Evolutionary conservation across 257 asterid genomes (phyloP).

Genomic region (Primulina huaijiensis): DNA sequence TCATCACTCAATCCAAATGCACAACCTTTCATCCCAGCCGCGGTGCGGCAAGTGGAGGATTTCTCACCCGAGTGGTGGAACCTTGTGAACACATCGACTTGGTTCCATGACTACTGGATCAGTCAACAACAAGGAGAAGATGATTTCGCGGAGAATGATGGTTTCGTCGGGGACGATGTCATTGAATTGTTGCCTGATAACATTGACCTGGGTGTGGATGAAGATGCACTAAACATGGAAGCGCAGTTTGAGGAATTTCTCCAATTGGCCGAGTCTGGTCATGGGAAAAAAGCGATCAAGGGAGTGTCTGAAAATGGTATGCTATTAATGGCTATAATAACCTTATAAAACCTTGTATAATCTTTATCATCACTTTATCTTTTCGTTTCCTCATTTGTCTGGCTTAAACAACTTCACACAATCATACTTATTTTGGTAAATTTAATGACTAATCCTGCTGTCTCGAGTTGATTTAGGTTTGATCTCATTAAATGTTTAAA

Average conservation of each 20-base stretch:
- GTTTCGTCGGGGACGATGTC: constrained; percentile 31
- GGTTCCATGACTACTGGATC: constrained; percentile 83
- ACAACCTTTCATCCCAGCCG: constrained; percentile 69
- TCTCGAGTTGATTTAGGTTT: not conserved
- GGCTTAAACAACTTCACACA: not conserved
- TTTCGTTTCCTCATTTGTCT: not conserved
- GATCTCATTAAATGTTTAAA: not conserved
- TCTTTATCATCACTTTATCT: not conserved
- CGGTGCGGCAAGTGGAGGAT: constrained; percentile 84
- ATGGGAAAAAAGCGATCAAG: constrained; percentile 29
- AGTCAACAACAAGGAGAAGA: constrained; percentile 68
- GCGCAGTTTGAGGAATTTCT: constrained; percentile 86
- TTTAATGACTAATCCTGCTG: not conserved
- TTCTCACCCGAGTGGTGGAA: constrained; percentile 96
- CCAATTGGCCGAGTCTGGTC: constrained; percentile 44
- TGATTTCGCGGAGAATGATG: constrained; percentile 33
- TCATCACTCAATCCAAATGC: constrained; percentile 86
- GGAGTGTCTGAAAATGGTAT: constrained; percentile 45
- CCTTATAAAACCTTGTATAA: not conserved
- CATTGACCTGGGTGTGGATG: constrained; percentile 79
- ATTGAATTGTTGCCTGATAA: constrained; percentile 64
- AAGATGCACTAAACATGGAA: constrained; percentile 78
- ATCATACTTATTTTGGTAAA: not conserved
- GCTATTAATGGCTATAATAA: constrained; percentile 1
- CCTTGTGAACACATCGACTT: constrained; percentile 70